Conservation (phyloP, 2,329 filamentous ascomycete genomes). For the Plectosphaerella plurivora region DNA sequence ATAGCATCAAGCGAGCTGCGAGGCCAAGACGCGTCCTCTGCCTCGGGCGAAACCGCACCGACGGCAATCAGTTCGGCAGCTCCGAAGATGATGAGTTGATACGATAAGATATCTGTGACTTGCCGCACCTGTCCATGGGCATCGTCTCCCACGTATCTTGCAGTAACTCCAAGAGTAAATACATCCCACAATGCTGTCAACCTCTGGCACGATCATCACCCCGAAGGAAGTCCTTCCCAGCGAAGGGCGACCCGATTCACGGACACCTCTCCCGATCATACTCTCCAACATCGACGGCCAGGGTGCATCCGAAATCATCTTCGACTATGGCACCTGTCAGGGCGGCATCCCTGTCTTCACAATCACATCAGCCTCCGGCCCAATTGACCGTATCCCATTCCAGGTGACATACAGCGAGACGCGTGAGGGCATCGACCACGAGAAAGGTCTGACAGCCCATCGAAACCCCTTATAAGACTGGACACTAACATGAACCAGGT, state of each 20-base stretch:
- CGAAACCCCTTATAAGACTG: too few species aligned
- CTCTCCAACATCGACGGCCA: background rate
- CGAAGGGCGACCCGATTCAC: background rate
- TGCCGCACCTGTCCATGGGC: too few species aligned
- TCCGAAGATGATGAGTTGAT: too few species aligned
- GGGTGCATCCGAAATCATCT: background rate
- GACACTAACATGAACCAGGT: background rate
- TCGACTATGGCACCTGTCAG: slow-evolving; percentile 5
- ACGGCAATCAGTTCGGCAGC: too few species aligned
- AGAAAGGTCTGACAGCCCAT: slow-evolving; percentile 1
- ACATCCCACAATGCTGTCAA: background rate
- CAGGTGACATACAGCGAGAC: slow-evolving; percentile 4
- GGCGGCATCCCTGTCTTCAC: slow-evolving; percentile 1
- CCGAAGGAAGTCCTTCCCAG: background rate
- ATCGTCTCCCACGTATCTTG: too few species aligned
- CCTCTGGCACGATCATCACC: background rate
- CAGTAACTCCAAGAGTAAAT: too few species aligned
- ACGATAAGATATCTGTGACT: too few species aligned
- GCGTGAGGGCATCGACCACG: slow-evolving; percentile 1
- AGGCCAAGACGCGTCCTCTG: too few species aligned
- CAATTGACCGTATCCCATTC: background rate
- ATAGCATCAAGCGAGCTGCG: too few species aligned
- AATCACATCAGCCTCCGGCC: background rate
- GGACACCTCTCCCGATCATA: background rate
- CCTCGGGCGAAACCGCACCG: too few species aligned